phyloP scores from a whole-genome alignment of 1,284 basidiomycete species.

The Wallemia mellicola region DNA sequence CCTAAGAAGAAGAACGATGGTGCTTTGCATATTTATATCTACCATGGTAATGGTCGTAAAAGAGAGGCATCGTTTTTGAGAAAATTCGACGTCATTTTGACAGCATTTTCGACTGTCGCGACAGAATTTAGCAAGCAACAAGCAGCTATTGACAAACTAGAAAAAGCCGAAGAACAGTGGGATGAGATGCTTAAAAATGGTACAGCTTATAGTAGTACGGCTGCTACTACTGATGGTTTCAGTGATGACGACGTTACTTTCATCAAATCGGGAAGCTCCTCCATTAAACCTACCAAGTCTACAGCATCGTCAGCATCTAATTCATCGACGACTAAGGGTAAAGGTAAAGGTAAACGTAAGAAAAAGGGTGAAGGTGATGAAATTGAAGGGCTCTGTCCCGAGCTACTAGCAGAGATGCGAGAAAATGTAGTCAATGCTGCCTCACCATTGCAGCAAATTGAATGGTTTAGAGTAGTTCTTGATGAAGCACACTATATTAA shows the following conservation, averaged over 20 bases:
- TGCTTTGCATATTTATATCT: conserved; percentile 38
- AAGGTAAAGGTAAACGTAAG: conserved; percentile 3
- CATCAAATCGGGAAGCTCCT: not conserved
- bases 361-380: conserved; percentile 4
- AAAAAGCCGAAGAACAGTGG: conserved; percentile 1
- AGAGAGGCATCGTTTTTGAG: conserved; percentile 57
- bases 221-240: conserved; percentile 2
- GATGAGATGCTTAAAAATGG: not conserved
- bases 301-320: not conserved
- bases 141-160: conserved; percentile 1
- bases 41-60: conserved; percentile 72
- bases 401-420: not conserved
- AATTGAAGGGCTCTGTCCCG: not conserved
- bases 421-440: not conserved
- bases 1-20: not conserved
- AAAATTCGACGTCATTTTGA: conserved; percentile 88
- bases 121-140: conserved; percentile 73
- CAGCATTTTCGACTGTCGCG: conserved; percentile 82
- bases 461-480: not conserved
- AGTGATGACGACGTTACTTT: conserved; percentile 1
- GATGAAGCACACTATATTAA: conserved; percentile 39
- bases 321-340: not conserved
- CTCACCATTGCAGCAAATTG: not conserved
- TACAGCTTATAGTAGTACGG: too few relatives aligned
- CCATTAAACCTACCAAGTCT: not conserved